phyloP scores from a whole-genome alignment of 176 grass and related monocot species.

The Eremochloa ophiuroides region DNA sequence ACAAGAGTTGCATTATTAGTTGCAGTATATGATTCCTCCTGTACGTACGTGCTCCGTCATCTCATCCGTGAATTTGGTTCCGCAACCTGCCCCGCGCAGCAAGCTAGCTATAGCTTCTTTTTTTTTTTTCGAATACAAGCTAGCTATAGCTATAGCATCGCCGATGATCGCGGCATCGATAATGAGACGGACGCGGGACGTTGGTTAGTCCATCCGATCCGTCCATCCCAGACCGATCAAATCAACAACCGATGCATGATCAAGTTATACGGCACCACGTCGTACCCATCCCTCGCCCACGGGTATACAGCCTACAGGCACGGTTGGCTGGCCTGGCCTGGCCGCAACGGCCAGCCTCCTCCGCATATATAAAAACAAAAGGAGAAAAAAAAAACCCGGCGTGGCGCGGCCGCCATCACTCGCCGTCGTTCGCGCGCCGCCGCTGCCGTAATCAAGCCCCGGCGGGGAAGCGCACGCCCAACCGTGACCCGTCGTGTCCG shows the following conservation, averaged over 20 bases:
- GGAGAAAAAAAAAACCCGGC: background rate
- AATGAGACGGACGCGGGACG: background rate
- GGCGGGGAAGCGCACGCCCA: background rate
- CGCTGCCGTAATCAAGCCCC: background rate
- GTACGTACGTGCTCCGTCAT: background rate
- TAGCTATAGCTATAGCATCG: background rate
- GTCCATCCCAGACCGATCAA: background rate
- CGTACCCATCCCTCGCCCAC: constrained; percentile 29
- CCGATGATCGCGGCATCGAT: background rate
- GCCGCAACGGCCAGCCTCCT: constrained; percentile 24
- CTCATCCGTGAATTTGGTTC: background rate
- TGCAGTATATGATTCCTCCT: background rate
- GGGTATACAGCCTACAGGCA: background rate
- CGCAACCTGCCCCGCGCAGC: background rate
- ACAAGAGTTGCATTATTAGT: background rate
- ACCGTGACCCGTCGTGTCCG: background rate
- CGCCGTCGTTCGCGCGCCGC: constrained; percentile 3
- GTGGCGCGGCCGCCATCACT: background rate
- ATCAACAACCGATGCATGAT: background rate
- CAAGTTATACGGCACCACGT: background rate
- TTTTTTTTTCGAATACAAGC: too few species aligned
- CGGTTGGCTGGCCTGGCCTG: background rate
- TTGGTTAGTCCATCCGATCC: background rate
- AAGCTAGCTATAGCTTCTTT: background rate
- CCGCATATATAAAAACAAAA: background rate